A percentile compares a stretch with the other conserved stretches of the same genome.
Evolutionary conservation across 1,284 basidiomycete genomes (phyloP).

Genomic region (Polyporus tsugae): DNA sequence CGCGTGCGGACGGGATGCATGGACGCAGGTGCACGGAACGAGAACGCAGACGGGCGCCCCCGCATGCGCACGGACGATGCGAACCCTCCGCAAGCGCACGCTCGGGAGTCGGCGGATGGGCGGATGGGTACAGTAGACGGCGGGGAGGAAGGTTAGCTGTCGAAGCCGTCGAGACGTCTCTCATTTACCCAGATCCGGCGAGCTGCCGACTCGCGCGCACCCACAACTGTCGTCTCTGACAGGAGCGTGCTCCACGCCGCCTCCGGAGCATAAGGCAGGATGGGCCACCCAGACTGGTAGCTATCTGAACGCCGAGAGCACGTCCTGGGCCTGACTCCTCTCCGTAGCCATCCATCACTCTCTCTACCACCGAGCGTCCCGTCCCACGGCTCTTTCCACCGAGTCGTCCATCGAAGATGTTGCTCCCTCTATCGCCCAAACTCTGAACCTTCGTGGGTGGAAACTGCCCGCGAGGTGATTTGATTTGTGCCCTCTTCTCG

Average conservation of each 20-base stretch:
- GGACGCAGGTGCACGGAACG: background rate
- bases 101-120: background rate
- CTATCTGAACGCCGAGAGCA: background rate
- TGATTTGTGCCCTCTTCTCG: constrained; percentile 23
- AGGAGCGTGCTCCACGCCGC: background rate
- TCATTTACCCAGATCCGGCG: constrained; percentile 17
- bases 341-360: constrained; percentile 1
- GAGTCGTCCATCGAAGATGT: constrained; percentile 9
- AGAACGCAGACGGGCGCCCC: background rate
- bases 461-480: constrained; percentile 9
- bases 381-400: constrained; percentile 9
- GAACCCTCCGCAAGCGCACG: background rate
- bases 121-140: background rate
- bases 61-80: background rate
- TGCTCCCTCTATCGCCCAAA: constrained; percentile 3
- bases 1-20: background rate
- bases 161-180: constrained; percentile 8
- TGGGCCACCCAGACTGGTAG: constrained; percentile 1
- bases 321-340: background rate
- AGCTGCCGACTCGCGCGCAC: constrained; percentile 17
- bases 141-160: constrained; percentile 1
- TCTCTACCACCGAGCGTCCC: constrained; percentile 2
- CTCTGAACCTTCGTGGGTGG: constrained; percentile 24
- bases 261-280: constrained; percentile 7
- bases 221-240: constrained; percentile 21